Base-by-base conservation (phyloP, 1,284 basidiomycete species). In the Cronartium ribicola region DNA sequence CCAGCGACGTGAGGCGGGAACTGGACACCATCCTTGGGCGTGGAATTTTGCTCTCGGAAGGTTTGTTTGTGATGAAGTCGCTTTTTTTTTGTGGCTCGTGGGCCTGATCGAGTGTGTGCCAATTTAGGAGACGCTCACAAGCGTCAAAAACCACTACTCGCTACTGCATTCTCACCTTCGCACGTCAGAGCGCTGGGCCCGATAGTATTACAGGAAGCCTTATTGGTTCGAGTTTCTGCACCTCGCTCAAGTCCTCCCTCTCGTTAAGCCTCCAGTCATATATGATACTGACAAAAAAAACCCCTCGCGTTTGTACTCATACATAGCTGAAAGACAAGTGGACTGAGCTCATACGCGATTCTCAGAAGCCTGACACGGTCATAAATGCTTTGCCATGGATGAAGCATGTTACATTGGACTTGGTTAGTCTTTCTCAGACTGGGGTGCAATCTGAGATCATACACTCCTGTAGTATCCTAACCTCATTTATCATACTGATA, bases 321-420 rank as follows among this genome's bases (percentile, higher is more conserved):
- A 36, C 14, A 20, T 39, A 20, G 46, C 14, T 60, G 57, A 60
- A 22, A n/a, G 57, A 60, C 29, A 60, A 60, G 41, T 40, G 46
- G 66, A 59, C 59, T 29, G 39, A 44, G 20, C 37, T 20, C 20
- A 64, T 67, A 39, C 57, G 51, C 29, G 57, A 51, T 44, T 5
- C 78, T 77, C 1, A 76, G 75, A 1, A 63, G 7, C 75, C 73
- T 20, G 51, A 72, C 17, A 78, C 69, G 75, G 78, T 80, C 39
- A 82, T 89, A 55, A 88, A 91, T 76, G 85, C 86, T 17, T 82
- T 88, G 69, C 78, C 82, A 20, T 88, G 86, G 85, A 84, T 90
- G 8, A 85, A 84, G 1, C 85, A 86, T 43, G 85, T 88, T 7
- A 88, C 88, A 0, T 83, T 90, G 14, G 89, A 90, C 77, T 84